Base-by-base conservation (phyloP, 169 alveolate genomes). In the Plasmodium berghei region DNA sequence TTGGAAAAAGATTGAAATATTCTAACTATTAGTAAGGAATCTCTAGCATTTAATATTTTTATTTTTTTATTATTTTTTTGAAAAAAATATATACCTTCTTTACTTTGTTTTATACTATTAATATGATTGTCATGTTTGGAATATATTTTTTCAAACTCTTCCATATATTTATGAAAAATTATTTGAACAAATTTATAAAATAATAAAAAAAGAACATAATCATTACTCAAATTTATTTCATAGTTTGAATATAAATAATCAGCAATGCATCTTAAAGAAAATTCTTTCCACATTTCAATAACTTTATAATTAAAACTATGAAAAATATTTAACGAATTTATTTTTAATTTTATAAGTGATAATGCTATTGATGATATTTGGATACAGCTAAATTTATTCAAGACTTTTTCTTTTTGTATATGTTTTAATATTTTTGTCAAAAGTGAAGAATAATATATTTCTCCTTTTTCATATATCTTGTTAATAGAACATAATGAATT, bases 1-100 rank as follows among this genome's bases (percentile, higher is more conserved):
- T 83, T 83, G 16, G 64, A 58, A 48, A 83, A 61, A 9, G 90
- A 83, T 9, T 83, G 90, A 5, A 83, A 83, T 9, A 70, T 69
- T 18, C 90, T 69, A 45, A 83, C 73, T 26, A 67, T 52, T 61
- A 83, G 9, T 3, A 85, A 66, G 18, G 59, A 58, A 20, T 83
- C 90, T 40, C 54, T 83, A 10, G 42, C 64, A 56, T 26, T 48
- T 83, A 83, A 56, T 55, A 83, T 40, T 62, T 54, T 6, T 63
- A 54, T 22, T 56, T 52, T 54, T 52, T 73, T 26, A 62, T 14
- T 16, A 26, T 40, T 48, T 48, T n/a, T 48, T 12, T 34, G 45
- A n/a, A 63, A 58, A 77, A 16, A 49, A 20, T 69, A 48, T 48
- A 46, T 69, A 48, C 77, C 77, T 48, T 46, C 59, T 6, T 8